Evolutionary conservation across 805 yeast species (phyloP).

Genomic region (Saccharomyces mikatae): DNA sequence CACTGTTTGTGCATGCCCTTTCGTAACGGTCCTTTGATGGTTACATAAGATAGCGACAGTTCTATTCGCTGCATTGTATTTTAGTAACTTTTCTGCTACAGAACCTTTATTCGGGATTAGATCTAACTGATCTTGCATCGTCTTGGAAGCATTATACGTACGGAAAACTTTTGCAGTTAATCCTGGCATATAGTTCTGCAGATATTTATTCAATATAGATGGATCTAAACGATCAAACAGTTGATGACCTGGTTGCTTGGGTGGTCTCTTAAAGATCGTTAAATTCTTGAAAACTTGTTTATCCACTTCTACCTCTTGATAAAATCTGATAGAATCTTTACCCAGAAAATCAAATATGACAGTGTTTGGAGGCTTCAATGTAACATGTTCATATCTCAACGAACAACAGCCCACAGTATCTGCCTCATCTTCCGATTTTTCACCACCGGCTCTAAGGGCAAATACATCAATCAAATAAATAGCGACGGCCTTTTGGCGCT

Average conservation of each 20-base stretch:
- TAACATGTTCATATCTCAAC: slow-evolving; percentile 79
- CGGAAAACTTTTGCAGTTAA: slow-evolving; percentile 95
- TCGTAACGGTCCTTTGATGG: slow-evolving; percentile 89
- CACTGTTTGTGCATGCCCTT: slow-evolving; percentile 73
- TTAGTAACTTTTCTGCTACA: slow-evolving; percentile 77
- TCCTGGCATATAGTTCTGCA: slow-evolving; percentile 86
- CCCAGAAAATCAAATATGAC: slow-evolving; percentile 90
- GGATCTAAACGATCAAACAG: slow-evolving; percentile 88
- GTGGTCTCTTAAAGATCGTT: slow-evolving; percentile 76
- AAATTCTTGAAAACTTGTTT: slow-evolving; percentile 86
- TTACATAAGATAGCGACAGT: slow-evolving; percentile 93
- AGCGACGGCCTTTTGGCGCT: slow-evolving; percentile 89
- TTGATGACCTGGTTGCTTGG: slow-evolving; percentile 88
- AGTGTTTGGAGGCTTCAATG: slow-evolving; percentile 73
- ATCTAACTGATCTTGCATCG: slow-evolving; percentile 92
- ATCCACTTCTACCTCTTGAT: slow-evolving; percentile 89
- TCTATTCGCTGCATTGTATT: slow-evolving; percentile 89
- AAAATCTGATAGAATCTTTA: slow-evolving; percentile 87
- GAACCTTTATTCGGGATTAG: slow-evolving; percentile 80
- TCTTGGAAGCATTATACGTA: slow-evolving; percentile 91
- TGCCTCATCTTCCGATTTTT: slow-evolving; percentile 93
- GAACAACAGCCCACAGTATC: slow-evolving; percentile 98
- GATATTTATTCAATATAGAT: slow-evolving; percentile 68
- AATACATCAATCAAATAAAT: slow-evolving; percentile 85
- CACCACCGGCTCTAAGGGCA: slow-evolving; percentile 97